Conservation (phyloP, 1,284 basidiomycete genomes). For the Microbotryomycetes sp. region DNA sequence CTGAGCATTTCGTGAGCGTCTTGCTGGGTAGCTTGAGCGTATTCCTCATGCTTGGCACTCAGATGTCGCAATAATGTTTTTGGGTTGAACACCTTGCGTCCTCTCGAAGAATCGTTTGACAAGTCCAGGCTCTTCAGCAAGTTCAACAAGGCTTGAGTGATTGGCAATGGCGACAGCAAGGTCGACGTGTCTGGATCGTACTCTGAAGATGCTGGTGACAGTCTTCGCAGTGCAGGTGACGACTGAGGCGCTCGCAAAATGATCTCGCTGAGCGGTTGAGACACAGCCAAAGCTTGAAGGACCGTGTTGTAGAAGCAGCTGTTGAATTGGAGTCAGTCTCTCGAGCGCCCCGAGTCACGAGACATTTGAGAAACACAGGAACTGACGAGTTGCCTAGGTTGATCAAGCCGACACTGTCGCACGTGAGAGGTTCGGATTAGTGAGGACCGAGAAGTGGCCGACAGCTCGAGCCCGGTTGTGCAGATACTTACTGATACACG, state of each 20-base stretch:
- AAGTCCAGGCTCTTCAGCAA: conserved; percentile 24
- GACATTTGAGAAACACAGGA: background rate
- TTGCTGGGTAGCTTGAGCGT: conserved; percentile 75
- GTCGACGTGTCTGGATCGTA: conserved; percentile 31
- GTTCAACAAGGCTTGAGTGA: conserved; percentile 31
- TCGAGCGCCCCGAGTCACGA: too few relatives aligned
- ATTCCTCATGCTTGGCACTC: conserved; percentile 84
- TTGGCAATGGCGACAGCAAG: conserved; percentile 35
- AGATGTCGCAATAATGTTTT: conserved; percentile 57
- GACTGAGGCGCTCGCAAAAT: conserved; percentile 32
- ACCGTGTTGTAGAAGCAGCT: conserved; percentile 42
- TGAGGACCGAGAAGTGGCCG: too few relatives aligned
- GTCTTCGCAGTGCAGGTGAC: conserved; percentile 31
- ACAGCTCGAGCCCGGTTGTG: too few relatives aligned
- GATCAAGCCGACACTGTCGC: conserved; percentile 32
- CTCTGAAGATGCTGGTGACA: conserved; percentile 20
- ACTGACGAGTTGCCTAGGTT: conserved; percentile 37
- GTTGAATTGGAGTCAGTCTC: background rate
- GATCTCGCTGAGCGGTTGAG: conserved; percentile 35
- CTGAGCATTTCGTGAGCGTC: conserved; percentile 89
- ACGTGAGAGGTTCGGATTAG: too few relatives aligned
- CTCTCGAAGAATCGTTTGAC: conserved; percentile 36
- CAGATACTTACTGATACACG: background rate
- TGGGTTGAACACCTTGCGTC: conserved; percentile 38
- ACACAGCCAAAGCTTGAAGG: conserved; percentile 39